Evolutionary conservation across 306 rosid genomes (phyloP).

Genomic region (Hippophae gyantsensis): DNA sequence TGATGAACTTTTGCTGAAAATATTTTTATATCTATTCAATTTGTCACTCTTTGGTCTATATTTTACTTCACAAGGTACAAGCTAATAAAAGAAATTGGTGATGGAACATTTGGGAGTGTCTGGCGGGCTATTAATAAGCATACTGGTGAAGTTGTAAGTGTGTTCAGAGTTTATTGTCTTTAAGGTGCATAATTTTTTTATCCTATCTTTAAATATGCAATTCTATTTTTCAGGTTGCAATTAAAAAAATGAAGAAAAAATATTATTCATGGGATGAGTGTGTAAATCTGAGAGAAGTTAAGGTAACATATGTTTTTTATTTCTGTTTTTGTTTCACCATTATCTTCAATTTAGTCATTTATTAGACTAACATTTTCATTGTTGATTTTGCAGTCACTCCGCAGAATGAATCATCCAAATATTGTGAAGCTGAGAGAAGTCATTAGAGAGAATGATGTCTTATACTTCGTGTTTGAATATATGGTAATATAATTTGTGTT

Average conservation of each 20-base stretch:
- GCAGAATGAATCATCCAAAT: conserved; percentile 85
- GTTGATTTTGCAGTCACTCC: conserved; percentile 50
- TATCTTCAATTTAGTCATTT: background rate
- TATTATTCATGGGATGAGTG: conserved; percentile 98
- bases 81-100: conserved; percentile 96
- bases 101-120: conserved; percentile 94
- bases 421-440: conserved; percentile 96
- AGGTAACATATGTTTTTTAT: conserved; percentile 37
- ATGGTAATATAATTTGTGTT: conserved; percentile 45
- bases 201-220: background rate
- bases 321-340: background rate
- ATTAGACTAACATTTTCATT: background rate
- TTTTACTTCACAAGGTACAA: conserved; percentile 43
- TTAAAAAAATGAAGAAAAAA: conserved; percentile 93
- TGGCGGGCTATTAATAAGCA: conserved; percentile 92
- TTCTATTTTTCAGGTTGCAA: conserved; percentile 62
- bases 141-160: conserved; percentile 93
- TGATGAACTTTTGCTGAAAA: too few relatives aligned
- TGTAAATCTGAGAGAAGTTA: conserved; percentile 87
- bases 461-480: conserved; percentile 89
- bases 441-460: conserved; percentile 73
- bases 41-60: background rate
- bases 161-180: background rate
- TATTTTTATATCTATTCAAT: background rate
- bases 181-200: background rate